Conservation (phyloP, 148 eudicot genomes). For the Chenopodium quinoa region DNA sequence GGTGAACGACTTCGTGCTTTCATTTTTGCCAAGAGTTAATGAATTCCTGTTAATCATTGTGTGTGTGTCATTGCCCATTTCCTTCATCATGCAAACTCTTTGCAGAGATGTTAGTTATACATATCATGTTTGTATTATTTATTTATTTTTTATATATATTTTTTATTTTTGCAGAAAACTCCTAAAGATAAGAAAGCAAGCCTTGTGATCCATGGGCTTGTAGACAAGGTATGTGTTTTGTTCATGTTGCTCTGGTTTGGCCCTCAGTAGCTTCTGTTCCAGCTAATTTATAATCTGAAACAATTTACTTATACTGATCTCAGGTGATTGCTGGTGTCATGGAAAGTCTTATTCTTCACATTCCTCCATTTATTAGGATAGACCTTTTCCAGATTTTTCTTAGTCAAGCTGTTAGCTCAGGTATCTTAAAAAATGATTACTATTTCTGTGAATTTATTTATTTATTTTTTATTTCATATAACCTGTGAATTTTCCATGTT, state of each 20-base stretch:
- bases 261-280: background rate
- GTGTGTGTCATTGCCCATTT: background rate
- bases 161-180: conserved; percentile 59
- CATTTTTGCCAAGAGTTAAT: background rate
- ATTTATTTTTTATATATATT: background rate
- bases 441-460: background rate
- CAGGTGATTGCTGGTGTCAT: conserved; percentile 88
- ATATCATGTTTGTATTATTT: background rate
- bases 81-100: background rate
- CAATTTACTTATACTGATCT: conserved; percentile 21
- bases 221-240: conserved; percentile 64
- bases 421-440: conserved; percentile 32
- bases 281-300: background rate
- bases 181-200: conserved; percentile 92
- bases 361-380: conserved; percentile 84
- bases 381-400: conserved; percentile 73
- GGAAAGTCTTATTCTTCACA: conserved; percentile 55
- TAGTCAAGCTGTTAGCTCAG: conserved; percentile 64
- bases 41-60: background rate
- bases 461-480: background rate
- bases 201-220: conserved; percentile 82
- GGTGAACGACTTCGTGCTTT: background rate
- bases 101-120: background rate
- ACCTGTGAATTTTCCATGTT: background rate
- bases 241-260: background rate